phyloP scores from a whole-genome alignment of 768 basidiomycete genomes.

The Pluteus cervinus region DNA sequence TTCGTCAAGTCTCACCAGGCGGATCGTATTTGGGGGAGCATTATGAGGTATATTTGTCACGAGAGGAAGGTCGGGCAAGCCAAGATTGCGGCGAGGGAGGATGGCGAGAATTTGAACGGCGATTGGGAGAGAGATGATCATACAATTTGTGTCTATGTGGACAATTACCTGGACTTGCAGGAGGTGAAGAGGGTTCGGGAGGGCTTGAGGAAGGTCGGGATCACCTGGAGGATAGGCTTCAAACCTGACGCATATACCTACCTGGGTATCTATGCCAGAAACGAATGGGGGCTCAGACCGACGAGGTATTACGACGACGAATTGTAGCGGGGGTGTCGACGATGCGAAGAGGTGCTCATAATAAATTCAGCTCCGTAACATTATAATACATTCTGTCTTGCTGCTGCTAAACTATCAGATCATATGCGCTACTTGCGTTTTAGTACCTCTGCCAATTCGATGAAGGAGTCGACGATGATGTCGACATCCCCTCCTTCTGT shows the following conservation, averaged over 20 bases:
- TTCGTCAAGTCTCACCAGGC: conserved; percentile 23
- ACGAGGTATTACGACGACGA: conserved; percentile 24
- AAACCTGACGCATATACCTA: conserved; percentile 34
- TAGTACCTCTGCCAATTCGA: conserved; percentile 36
- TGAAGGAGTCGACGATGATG: conserved; percentile 44
- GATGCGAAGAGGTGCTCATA: too few species aligned
- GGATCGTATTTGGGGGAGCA: conserved; percentile 28
- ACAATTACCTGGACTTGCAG: conserved; percentile 17
- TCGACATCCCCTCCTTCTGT: conserved; percentile 55
- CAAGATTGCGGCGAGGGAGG: conserved; percentile 31
- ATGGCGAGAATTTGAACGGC: not conserved
- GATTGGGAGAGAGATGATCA: conserved; percentile 20
- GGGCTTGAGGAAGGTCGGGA: conserved; percentile 24
- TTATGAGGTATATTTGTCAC: conserved; percentile 23
- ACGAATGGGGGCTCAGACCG: conserved; percentile 28
- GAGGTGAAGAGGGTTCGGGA: conserved; percentile 26
- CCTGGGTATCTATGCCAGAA: conserved; percentile 30
- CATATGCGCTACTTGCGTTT: too few species aligned
- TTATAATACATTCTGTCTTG: too few species aligned
- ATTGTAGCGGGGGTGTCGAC: too few species aligned
- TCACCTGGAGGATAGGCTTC: conserved; percentile 31
- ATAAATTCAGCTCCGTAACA: too few species aligned
- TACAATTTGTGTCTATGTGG: conserved; percentile 29
- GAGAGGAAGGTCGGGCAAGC: conserved; percentile 20
- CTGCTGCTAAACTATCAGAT: too few species aligned